Percentiles rank a stretch among this genome's conserved stretches.
Evolutionary conservation across 2,329 filamentous ascomycete species (phyloP).

Genomic region (Trichoderma endophyticum): DNA sequence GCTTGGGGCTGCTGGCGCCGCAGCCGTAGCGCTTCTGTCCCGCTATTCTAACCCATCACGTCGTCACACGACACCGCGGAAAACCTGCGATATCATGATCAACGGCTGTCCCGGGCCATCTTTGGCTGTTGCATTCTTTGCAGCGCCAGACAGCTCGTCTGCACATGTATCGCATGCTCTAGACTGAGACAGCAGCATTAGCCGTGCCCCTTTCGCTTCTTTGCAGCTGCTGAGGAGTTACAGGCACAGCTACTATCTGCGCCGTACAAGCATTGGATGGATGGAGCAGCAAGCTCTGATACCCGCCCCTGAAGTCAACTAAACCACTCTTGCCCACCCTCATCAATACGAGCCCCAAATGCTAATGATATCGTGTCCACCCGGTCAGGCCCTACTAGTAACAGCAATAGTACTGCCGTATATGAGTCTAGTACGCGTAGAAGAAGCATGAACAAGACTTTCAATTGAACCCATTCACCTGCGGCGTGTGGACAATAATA

Average conservation of each 20-base stretch:
- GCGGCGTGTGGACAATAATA: neutral
- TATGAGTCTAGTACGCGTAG: neutral
- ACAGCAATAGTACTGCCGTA: neutral
- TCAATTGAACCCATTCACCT: neutral
- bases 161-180: neutral
- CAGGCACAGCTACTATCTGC: neutral
- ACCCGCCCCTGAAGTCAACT: conserved; percentile 11
- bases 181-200: neutral
- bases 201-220: neutral
- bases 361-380: conserved; percentile 2
- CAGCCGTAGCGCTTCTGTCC: conserved; percentile 18
- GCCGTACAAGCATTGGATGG: neutral
- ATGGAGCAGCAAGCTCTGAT: conserved; percentile 2
- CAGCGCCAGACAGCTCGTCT: neutral
- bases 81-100: conserved; percentile 5
- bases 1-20: conserved; percentile 14
- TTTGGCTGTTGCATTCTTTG: neutral
- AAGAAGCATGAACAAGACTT: neutral
- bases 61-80: conserved; percentile 18
- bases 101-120: conserved; percentile 3
- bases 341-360: conserved; percentile 14
- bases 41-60: conserved; percentile 19
- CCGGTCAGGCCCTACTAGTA: neutral
- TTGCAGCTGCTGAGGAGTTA: neutral
- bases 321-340: conserved; percentile 11